Conservation (phyloP, 805 yeast genomes). For the Metschnikowia colocasiae region DNA sequence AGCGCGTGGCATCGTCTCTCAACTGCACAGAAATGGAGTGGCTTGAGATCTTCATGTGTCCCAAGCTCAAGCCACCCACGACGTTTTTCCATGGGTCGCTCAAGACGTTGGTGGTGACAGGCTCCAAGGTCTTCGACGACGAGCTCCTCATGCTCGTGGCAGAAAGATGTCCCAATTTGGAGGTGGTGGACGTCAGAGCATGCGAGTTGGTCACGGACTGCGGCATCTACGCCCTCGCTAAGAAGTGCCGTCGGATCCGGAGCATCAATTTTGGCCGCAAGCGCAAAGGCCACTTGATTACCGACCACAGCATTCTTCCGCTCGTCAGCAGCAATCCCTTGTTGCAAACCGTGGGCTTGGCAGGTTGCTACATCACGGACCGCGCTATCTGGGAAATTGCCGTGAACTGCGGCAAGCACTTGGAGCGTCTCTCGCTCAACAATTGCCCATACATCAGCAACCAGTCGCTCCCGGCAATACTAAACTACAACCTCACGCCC, state of each 20-base stretch:
- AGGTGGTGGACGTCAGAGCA: slow-evolving; percentile 73
- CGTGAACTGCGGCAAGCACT: slow-evolving; percentile 38
- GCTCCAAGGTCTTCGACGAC: slow-evolving; percentile 63
- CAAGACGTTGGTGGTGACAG: slow-evolving; percentile 61
- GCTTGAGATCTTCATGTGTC: slow-evolving; percentile 84
- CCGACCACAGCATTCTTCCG: slow-evolving; percentile 63
- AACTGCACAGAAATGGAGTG: slow-evolving; percentile 52
- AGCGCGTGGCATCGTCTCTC: slow-evolving; percentile 37
- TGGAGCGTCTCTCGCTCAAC: slow-evolving; percentile 72
- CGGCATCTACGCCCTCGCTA: slow-evolving; percentile 67
- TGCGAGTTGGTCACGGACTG: slow-evolving; percentile 75
- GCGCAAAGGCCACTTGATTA: slow-evolving; percentile 57
- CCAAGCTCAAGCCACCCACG: slow-evolving; percentile 54
- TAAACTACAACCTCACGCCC: slow-evolving; percentile 31
- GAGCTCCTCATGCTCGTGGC: slow-evolving; percentile 50
- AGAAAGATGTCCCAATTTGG: slow-evolving; percentile 53
- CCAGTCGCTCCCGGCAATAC: slow-evolving; percentile 50
- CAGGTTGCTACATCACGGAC: slow-evolving; percentile 83
- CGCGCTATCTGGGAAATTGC: slow-evolving; percentile 79
- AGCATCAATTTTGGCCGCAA: slow-evolving; percentile 81
- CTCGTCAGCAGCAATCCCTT: slow-evolving; percentile 51
- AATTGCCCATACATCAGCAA: slow-evolving; percentile 62
- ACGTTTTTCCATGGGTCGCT: slow-evolving; percentile 27
- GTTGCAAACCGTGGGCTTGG: slow-evolving; percentile 73
- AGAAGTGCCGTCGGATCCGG: slow-evolving; percentile 52